Evolutionary conservation across 2,329 filamentous ascomycete species (phyloP), one percentile per base, ranked within the genome.

Genomic region (Chaetomium globosum): DNA sequence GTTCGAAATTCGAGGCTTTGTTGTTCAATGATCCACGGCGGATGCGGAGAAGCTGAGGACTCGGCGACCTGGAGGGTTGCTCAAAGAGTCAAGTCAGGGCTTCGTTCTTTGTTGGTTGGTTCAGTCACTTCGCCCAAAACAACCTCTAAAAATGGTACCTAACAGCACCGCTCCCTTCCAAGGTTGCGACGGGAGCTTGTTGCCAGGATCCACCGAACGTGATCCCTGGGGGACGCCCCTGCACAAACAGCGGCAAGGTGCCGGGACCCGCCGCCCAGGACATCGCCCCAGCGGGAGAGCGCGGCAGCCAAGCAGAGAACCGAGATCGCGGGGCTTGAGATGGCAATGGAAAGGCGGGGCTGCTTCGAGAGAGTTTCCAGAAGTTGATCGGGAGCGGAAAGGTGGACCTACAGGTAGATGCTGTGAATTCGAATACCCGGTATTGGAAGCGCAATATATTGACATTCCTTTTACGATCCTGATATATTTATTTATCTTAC

Each of bases 201-300:
- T 1, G 52, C 1, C 23, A 13, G 53, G 26, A 69, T 71, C 67
- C 68, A 43, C 39, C 7, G 39, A 16, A 7, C 4, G 4, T 7
- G 7, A 19, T 43, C 39, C 39, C 5, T 19, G 39, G 39, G 39
- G 16, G 16, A 19, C 3, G 19, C 16, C 39, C 39, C 39, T 43
- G 39, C 39, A n/a, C 39, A 43, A 43, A 43, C 39, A n/a, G 39
- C 39, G 39, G 39, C 39, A 6, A 6, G 39, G 16, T 19, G 39
- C 39, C 39, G 33, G 36, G 36, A 39, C 36, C 36, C 36, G 39
- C 39, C 39, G 39, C 39, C 39, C 39, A 43, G 39, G 39, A 43
- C 39, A 16, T 43, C 36, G 16, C 36, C 36, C 13, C 12, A 19
- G 36, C 36, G 3, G 16, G 33, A 36, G 33, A 12, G 33, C 31